Conservation (phyloP, 768 basidiomycete genomes). For the Boletellus sp. region DNA sequence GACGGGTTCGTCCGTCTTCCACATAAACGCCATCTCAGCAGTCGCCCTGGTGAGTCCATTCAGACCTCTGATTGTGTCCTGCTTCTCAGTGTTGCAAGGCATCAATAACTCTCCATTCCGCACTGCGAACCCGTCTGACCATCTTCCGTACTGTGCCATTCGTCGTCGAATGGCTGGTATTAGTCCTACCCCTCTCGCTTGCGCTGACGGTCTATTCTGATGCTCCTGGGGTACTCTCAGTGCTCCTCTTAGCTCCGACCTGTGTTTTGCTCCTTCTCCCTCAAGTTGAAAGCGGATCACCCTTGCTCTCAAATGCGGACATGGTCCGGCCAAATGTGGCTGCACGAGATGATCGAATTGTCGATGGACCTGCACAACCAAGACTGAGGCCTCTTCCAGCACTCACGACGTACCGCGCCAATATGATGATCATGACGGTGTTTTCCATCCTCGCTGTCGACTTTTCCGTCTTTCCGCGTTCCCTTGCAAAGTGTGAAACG, state of each 20-base stretch:
- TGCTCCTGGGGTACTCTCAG: conserved; percentile 48
- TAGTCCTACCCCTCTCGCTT: conserved; percentile 75
- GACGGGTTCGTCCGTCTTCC: conserved; percentile 63
- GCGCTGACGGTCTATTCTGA: conserved; percentile 75
- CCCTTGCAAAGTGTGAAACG: conserved; percentile 88
- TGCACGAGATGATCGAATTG: not conserved
- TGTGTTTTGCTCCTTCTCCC: conserved; percentile 43
- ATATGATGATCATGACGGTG: conserved; percentile 93
- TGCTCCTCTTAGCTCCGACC: conserved; percentile 46
- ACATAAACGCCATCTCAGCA: conserved; percentile 66
- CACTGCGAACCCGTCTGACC: conserved; percentile 48
- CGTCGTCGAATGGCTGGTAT: conserved; percentile 54
- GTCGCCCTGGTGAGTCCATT: conserved; percentile 54
- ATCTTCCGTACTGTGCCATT: conserved; percentile 37
- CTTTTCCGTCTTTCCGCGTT: conserved; percentile 87
- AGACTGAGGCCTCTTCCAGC: conserved; percentile 57
- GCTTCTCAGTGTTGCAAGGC: conserved; percentile 43
- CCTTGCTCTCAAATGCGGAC: conserved; percentile 46
- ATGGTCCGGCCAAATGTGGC: not conserved
- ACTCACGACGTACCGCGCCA: conserved; percentile 82
- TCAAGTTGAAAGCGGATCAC: conserved; percentile 41
- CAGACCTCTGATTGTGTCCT: not conserved
- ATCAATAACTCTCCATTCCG: conserved; percentile 68
- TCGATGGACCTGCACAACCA: not conserved
- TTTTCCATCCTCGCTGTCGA: conserved; percentile 94